Percentiles rank a stretch among this genome's conserved stretches.
phyloP scores from a whole-genome alignment of 208 protist species.

The Eutreptiella sp. region DNA sequence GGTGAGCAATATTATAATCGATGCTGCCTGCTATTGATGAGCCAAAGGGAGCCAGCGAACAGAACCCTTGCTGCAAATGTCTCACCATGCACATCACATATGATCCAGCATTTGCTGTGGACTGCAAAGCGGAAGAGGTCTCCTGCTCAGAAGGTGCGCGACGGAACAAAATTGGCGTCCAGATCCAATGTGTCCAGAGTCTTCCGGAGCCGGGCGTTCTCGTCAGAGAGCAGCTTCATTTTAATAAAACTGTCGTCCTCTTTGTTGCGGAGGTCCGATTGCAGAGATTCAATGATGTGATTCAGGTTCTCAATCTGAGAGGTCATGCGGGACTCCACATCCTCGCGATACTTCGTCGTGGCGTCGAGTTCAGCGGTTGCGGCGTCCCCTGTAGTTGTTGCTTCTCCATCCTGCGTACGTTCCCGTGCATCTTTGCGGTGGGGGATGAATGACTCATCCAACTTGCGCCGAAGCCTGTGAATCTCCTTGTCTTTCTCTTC shows the following conservation, averaged over 20 bases:
- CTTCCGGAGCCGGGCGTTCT: conserved; percentile 53
- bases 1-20: no score
- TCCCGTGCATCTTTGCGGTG: conserved; percentile 51
- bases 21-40: no score
- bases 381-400: conserved; percentile 42
- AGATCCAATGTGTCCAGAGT: no score
- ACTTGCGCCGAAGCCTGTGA: conserved; percentile 44
- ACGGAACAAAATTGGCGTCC: no score
- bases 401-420: conserved; percentile 2
- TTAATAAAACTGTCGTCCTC: conserved; percentile 45
- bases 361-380: conserved; percentile 41
- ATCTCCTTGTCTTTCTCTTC: conserved; percentile 53
- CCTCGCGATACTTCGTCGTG: conserved; percentile 46
- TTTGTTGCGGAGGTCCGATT: conserved; percentile 43
- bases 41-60: no score
- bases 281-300: conserved; percentile 61
- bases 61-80: no score
- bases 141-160: no score
- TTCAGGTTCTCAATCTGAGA: conserved; percentile 58
- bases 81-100: no score
- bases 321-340: conserved; percentile 58
- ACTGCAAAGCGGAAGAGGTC: no score
- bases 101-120: no score
- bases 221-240: conserved; percentile 43
- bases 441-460: conserved; percentile 69